Evolutionary conservation across 2,329 filamentous ascomycete genomes (phyloP), one percentile per base, ranked within the genome.

Genomic region (Fusarium tjaetaba): DNA sequence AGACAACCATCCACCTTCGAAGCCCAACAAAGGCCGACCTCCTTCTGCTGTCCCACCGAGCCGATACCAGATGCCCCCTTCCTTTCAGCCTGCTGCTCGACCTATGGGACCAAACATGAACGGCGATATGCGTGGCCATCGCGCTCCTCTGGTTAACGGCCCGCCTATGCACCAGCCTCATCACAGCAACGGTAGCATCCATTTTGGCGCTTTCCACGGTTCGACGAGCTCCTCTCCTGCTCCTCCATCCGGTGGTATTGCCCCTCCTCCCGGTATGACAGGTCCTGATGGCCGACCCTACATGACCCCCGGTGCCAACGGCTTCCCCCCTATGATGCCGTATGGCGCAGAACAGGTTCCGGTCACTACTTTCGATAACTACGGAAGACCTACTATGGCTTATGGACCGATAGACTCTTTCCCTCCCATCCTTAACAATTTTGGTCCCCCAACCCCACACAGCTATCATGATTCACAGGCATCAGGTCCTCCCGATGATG

Each of bases 381-480:
- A 81, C 49, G 83, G 81, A 13, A 79, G 82, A 53, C 82, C 82
- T 14, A 65, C 81, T 8, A 79, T 84, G 67, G 77, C 75, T 22
- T 84, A 80, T 61, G 79, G 77, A 14, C 81, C 79, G 13, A 72
- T 80, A 60, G 82, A 85, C 38, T 74, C 82, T 14, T 82, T 81
- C 62, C 76, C 73, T 52, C 72, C 68, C 7, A 78, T 81, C 66
- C 78, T 77, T 30, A 81, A 80, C 71, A 83, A 81, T 72, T 88
- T 88, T 76, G 87, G 86, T 7, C 87, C 89, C 4, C 85, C 87
- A 3, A 90, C 88, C 4, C 87, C 89, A 8, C 89, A 89, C 70
- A 91, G 89, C 79, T 90, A 89, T 76, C 89, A 90, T 62, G 89
- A 86, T 41, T 91, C 90, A 5, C 89, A 90, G 68, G 85, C 88